Base-by-base conservation (phyloP, 2,329 filamentous ascomycete genomes). In the Xenoacremonium recifei region DNA sequence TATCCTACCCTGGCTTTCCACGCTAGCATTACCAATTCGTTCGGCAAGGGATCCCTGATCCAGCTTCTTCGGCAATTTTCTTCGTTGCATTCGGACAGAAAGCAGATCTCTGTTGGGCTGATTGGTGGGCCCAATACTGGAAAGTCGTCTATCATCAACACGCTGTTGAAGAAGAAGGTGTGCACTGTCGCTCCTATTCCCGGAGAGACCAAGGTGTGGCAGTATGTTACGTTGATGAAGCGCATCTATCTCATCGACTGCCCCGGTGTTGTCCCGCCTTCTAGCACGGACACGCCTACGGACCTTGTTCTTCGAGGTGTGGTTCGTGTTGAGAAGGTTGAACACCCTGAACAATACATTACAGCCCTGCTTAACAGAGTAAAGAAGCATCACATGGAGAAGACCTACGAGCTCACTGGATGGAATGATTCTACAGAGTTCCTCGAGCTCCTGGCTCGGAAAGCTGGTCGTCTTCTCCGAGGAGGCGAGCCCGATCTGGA, bases 101-200 rank as follows among this genome's bases (percentile, higher is more conserved):
- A 97, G 65, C 93, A 99, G 64, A 91, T 99, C 36, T 92, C 87
- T 4, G 90, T 96, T 20, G 92, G 92, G 29, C 79, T 95, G 50
- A 87, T 95, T 53, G 75, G 75, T 36, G 66, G 64, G 52, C 93
- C 93, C 4, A 99, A 97, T 58, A 91, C 89, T 1, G 93, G 93
- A 57, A 99, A 99, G 67, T 95, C 88, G 3, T 93, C 88, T 32
- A 93, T 99, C 54, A 97, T 99, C 70, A 99, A 99, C 70, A 96
- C 92, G 0, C 72, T 99, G 3, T 80, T 90, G 34, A 92, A 90
- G 65, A 97, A 96, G 74, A 91, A 93, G 64, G 91, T 96, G 30
- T 91, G 91, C 70, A 93, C 78, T 13, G 89, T 95, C 4, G 93
- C 93, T 6, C 93, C 92, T 5, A 96, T 97, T 48, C 92, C 93